Percentiles rank a stretch among this genome's conserved stretches.
Conservation (phyloP, 2,329 filamentous ascomycete species). For the Aspergillus sp. region DNA sequence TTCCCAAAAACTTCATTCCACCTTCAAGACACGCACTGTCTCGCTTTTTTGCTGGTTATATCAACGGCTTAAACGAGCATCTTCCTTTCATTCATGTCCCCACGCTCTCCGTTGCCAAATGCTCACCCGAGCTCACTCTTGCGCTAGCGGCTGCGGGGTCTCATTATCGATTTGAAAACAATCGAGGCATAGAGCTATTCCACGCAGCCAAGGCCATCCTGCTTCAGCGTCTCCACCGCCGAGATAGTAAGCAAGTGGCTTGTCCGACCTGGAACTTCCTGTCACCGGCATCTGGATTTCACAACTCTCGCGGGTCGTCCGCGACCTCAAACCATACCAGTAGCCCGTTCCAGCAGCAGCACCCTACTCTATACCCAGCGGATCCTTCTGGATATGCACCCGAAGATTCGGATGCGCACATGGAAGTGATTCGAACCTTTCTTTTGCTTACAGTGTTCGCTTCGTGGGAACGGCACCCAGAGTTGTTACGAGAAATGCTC, state of each 20-base stretch:
- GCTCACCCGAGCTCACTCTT: constrained; percentile 52
- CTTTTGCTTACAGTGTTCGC: constrained; percentile 60
- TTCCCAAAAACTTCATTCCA: constrained; percentile 51
- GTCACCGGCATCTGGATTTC: constrained; percentile 39
- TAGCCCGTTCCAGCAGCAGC: constrained; percentile 48
- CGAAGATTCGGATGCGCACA: constrained; percentile 50
- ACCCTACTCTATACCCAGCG: constrained; percentile 32
- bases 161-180: constrained; percentile 53
- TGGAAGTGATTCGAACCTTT: constrained; percentile 55
- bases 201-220: constrained; percentile 59
- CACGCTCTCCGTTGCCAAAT: constrained; percentile 49
- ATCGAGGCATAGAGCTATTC: constrained; percentile 58
- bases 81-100: constrained; percentile 55
- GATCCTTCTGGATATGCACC: constrained; percentile 38
- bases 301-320: constrained; percentile 45
- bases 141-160: constrained; percentile 55
- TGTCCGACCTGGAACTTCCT: constrained; percentile 47
- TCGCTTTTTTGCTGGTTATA: constrained; percentile 54
- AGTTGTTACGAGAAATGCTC: constrained; percentile 59
- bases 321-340: constrained; percentile 44
- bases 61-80: constrained; percentile 54
- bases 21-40: constrained; percentile 53
- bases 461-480: constrained; percentile 61
- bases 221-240: constrained; percentile 53
- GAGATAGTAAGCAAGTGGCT: constrained; percentile 50